These are phyloP conservation scores for Bimuria novae-zelandiae DNA, from an alignment of 2,329 filamentous ascomycete species.

Conservation along the genomic window DNA sequence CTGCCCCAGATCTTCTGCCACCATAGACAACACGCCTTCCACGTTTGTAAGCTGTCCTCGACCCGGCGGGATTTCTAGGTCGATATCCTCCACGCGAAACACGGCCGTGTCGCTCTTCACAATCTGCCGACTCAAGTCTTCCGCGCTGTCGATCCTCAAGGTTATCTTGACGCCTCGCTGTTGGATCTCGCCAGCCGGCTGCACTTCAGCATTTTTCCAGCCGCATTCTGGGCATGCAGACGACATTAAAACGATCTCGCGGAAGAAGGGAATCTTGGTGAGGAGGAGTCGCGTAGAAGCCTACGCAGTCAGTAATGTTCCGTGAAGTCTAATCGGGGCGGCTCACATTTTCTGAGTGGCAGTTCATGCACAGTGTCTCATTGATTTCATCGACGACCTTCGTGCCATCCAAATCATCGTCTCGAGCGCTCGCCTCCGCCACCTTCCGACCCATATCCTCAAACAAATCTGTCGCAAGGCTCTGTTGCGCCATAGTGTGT, in stretches of 20 bases:
- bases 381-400: conserved; percentile 57
- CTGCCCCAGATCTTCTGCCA: conserved; percentile 78
- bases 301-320: conserved; percentile 51
- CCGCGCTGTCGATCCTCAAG: conserved; percentile 71
- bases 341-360: conserved; percentile 52
- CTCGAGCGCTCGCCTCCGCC: conserved; percentile 45
- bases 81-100: conserved; percentile 87
- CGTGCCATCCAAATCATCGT: conserved; percentile 46
- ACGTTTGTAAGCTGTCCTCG: conserved; percentile 92
- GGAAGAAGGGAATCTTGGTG: conserved; percentile 94
- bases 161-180: conserved; percentile 84
- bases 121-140: conserved; percentile 83
- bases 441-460: conserved; percentile 58
- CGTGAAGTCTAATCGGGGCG: background rate
- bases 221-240: conserved; percentile 90
- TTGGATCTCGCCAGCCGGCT: conserved; percentile 89
- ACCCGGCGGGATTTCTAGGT: conserved; percentile 89
- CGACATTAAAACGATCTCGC: conserved; percentile 96
- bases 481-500: conserved; percentile 42
- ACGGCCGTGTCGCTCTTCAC: conserved; percentile 88
- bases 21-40: conserved; percentile 80
- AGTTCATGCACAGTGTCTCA: conserved; percentile 61
- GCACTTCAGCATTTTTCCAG: conserved; percentile 90
- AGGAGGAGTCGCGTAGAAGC: conserved; percentile 85
- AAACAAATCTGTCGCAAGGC: conserved; percentile 55